Evolutionary conservation across 352 stramenopile genomes (phyloP).

Genomic region (Globisporangium ultimum): DNA sequence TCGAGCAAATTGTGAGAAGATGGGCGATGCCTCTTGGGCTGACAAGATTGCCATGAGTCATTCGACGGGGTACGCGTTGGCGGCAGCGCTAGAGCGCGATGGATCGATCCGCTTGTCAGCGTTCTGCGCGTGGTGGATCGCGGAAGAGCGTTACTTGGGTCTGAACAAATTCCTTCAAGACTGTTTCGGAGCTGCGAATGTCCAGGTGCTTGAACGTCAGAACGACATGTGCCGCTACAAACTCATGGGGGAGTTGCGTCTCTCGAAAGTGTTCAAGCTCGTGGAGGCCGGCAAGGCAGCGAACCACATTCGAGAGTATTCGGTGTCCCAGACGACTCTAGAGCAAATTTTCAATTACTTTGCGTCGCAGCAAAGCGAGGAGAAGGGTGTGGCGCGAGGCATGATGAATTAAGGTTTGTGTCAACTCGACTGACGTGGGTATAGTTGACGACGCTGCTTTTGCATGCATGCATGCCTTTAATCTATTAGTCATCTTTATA

Average conservation of each 20-base stretch:
- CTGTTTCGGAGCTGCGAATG: slow-evolving; percentile 37
- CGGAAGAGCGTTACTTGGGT: slow-evolving; percentile 49
- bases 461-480: too few relatives aligned
- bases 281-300: slow-evolving; percentile 3
- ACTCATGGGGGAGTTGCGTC: slow-evolving; percentile 24
- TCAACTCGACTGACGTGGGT: too few relatives aligned
- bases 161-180: slow-evolving; percentile 38
- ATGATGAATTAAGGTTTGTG: neutral
- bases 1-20: slow-evolving; percentile 32
- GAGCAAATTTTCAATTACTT: slow-evolving; percentile 94
- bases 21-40: slow-evolving; percentile 42
- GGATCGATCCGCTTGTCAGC: slow-evolving; percentile 31
- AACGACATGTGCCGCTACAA: slow-evolving; percentile 75
- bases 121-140: slow-evolving; percentile 62
- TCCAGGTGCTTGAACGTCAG: slow-evolving; percentile 64
- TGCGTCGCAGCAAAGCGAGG: slow-evolving; percentile 70
- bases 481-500: too few relatives aligned
- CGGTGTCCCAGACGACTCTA: slow-evolving; percentile 86
- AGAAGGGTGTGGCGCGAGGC: slow-evolving; percentile 52
- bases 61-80: slow-evolving; percentile 62
- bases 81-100: slow-evolving; percentile 49
- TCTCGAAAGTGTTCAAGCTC: slow-evolving; percentile 14
- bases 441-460: too few relatives aligned
- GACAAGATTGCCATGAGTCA: slow-evolving; percentile 48
- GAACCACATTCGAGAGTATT: slow-evolving; percentile 56